Conservation (phyloP, 371 early-diverging fungal genomes). For the Massospora cicadina region DNA sequence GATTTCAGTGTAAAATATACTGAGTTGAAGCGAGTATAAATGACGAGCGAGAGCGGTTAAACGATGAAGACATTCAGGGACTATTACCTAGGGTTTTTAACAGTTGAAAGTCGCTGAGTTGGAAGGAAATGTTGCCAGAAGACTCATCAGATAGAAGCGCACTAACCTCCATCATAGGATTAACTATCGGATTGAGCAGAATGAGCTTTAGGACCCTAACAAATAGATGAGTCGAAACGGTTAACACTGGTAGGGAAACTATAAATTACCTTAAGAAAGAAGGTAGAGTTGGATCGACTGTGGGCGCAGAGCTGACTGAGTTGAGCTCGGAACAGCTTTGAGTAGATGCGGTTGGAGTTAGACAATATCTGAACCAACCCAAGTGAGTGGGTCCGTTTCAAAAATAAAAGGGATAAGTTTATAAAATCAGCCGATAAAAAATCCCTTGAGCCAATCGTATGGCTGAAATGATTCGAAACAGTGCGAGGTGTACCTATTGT, state of each 20-base stretch:
- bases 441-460: background rate
- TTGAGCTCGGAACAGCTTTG: background rate
- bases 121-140: constrained; percentile 20
- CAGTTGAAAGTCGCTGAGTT: constrained; percentile 3
- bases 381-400: background rate
- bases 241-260: background rate
- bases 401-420: background rate
- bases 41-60: too few relatives aligned
- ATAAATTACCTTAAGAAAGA: background rate
- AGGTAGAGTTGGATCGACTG: background rate
- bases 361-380: background rate
- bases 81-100: constrained; percentile 12
- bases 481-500: background rate
- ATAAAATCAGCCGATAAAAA: background rate
- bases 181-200: background rate
- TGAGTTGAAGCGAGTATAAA: background rate
- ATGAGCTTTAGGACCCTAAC: background rate
- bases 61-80: too few relatives aligned
- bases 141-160: constrained; percentile 17
- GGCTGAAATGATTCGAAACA: background rate
- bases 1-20: too few relatives aligned
- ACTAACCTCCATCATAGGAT: background rate
- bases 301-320: background rate
- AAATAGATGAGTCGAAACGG: background rate
- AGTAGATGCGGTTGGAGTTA: background rate